Percentiles rank a stretch among this genome's conserved stretches.
Conservation (phyloP, 2,329 filamentous ascomycete species). For the Periconia macrospinosa region DNA sequence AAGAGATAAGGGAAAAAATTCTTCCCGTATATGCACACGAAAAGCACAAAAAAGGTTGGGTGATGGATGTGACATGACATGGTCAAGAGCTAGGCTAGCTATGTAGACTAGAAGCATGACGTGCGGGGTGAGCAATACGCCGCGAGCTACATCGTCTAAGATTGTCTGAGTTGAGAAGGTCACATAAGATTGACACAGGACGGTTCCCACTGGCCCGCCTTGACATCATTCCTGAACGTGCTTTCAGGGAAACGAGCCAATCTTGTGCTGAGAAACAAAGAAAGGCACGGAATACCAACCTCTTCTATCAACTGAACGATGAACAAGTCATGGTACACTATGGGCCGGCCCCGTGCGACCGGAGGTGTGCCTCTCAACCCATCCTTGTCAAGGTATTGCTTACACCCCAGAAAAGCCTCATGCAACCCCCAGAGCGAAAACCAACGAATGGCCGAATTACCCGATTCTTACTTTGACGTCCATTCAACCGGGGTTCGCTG, state of each 20-base stretch:
- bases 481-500: not conserved
- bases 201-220: too few species aligned
- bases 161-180: too few species aligned
- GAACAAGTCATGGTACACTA: not conserved
- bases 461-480: not conserved
- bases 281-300: not conserved
- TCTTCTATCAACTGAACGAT: not conserved
- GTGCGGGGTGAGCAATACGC: not conserved
- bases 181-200: too few species aligned
- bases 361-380: too few species aligned
- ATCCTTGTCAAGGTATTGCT: not conserved
- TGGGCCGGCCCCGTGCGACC: not conserved
- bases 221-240: too few species aligned
- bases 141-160: too few species aligned
- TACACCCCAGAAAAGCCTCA: constrained; percentile 1
- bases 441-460: not conserved
- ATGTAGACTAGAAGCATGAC: not conserved
- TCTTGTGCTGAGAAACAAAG: not conserved
- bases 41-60: not conserved
- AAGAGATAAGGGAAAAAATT: not conserved
- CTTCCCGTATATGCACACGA: not conserved
- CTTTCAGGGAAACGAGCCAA: too few species aligned
- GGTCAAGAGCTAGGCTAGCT: not conserved
- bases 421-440: not conserved
- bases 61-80: not conserved